These are phyloP conservation scores for Exidia glandulosa DNA, from an alignment of 768 basidiomycete genomes.

Conservation along the genomic window DNA sequence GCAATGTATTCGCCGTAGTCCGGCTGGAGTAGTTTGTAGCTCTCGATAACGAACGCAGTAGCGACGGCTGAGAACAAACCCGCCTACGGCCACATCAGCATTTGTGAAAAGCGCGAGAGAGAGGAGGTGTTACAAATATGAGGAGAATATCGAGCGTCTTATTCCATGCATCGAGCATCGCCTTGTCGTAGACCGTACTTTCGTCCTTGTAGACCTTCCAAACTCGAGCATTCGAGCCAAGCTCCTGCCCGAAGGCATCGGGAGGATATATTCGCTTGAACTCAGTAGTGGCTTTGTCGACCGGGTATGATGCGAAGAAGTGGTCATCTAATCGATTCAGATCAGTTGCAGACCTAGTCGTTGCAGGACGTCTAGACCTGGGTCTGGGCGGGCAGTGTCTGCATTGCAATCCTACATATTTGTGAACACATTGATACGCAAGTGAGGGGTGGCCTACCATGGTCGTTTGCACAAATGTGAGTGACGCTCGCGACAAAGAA, in stretches of 20 bases:
- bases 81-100: background rate
- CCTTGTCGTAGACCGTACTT: background rate
- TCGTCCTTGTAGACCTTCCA: conserved; percentile 5
- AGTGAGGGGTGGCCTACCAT: too few relatives aligned
- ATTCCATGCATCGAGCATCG: conserved; percentile 1
- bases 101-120: background rate
- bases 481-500: too few relatives aligned
- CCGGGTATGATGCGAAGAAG: too few relatives aligned
- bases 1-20: background rate
- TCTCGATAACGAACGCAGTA: background rate
- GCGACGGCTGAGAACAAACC: background rate
- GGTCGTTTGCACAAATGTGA: too few relatives aligned
- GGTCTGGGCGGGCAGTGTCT: too few relatives aligned
- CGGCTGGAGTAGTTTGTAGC: background rate
- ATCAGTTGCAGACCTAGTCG: too few relatives aligned
- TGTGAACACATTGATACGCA: too few relatives aligned
- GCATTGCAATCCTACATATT: too few relatives aligned
- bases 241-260: background rate
- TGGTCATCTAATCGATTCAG: too few relatives aligned
- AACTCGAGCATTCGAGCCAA: conserved; percentile 1
- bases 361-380: too few relatives aligned
- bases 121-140: background rate
- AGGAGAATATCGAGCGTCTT: background rate
- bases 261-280: conserved; percentile 2
- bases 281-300: too few relatives aligned